phyloP scores from a whole-genome alignment of 2,329 filamentous ascomycete species.

The Orbilia javanica region DNA sequence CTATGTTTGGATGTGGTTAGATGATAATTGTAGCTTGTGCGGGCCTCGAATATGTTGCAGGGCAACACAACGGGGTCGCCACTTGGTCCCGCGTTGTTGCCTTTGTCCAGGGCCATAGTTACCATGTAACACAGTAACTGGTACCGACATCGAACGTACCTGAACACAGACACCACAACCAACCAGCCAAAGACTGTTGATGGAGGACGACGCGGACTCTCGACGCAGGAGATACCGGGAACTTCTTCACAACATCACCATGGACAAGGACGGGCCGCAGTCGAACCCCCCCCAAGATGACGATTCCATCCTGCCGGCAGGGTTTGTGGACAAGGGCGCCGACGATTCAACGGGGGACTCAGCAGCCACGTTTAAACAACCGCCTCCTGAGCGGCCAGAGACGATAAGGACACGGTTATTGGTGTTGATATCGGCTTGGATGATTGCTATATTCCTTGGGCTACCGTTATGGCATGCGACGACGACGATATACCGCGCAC shows the following conservation, averaged over 20 bases:
- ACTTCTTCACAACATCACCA: slow-evolving; percentile 43
- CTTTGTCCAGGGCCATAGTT: no score
- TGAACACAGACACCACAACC: not conserved
- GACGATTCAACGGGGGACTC: slow-evolving; percentile 6
- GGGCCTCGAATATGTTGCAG: no score
- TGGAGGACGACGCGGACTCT: slow-evolving; percentile 14
- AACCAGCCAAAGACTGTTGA: not conserved
- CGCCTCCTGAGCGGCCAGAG: slow-evolving; percentile 82
- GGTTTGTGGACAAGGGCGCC: slow-evolving; percentile 36
- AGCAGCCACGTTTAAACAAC: slow-evolving; percentile 63
- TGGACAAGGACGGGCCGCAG: slow-evolving; percentile 32
- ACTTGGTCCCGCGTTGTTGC: no score
- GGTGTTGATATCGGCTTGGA: slow-evolving; percentile 91
- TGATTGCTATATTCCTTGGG: slow-evolving; percentile 83
- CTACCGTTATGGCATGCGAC: slow-evolving; percentile 97
- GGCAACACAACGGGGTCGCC: no score
- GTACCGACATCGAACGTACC: no score
- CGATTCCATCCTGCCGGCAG: slow-evolving; percentile 25
- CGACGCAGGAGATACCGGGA: slow-evolving; percentile 37
- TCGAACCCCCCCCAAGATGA: not conserved
- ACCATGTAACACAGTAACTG: no score
- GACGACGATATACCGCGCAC: slow-evolving; percentile 89
- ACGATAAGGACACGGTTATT: slow-evolving; percentile 77
- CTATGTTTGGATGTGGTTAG: no score
- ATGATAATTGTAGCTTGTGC: no score